Conservation (phyloP, 1,139 yeast species). For the Yamadazyma buinensis region DNA sequence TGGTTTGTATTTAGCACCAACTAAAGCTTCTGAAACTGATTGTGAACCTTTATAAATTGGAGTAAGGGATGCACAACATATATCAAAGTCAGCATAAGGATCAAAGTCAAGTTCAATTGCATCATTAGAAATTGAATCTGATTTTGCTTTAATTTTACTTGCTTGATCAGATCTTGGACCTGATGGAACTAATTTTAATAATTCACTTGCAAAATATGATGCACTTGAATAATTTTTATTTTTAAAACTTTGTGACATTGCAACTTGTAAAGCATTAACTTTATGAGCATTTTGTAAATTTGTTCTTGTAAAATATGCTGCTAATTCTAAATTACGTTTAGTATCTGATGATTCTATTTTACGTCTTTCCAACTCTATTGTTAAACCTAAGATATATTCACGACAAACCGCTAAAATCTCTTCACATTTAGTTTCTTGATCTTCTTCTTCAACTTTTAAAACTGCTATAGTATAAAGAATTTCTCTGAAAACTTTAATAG, state of each 20-base stretch:
- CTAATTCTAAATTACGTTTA: slow-evolving; percentile 87
- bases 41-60: slow-evolving; percentile 84
- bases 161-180: slow-evolving; percentile 93
- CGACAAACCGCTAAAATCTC: slow-evolving; percentile 73
- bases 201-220: slow-evolving; percentile 83
- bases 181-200: slow-evolving; percentile 58
- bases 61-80: slow-evolving; percentile 82
- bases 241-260: slow-evolving; percentile 89
- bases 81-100: slow-evolving; percentile 84
- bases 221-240: slow-evolving; percentile 87
- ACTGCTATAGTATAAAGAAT: slow-evolving; percentile 76
- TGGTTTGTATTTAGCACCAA: slow-evolving; percentile 83
- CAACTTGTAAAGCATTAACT: slow-evolving; percentile 87
- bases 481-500: slow-evolving; percentile 73
- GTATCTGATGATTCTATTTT: slow-evolving; percentile 63
- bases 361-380: slow-evolving; percentile 88
- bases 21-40: slow-evolving; percentile 73
- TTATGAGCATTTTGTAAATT: slow-evolving; percentile 80
- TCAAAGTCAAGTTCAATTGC: slow-evolving; percentile 90
- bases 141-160: slow-evolving; percentile 68
- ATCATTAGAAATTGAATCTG: slow-evolving; percentile 80
- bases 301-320: slow-evolving; percentile 90
- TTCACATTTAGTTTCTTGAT: slow-evolving; percentile 71
- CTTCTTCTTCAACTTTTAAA: slow-evolving; percentile 66
- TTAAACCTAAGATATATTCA: slow-evolving; percentile 87